These are phyloP conservation scores for Crotalaria pallida DNA, from an alignment of 306 rosid genomes.

Conservation along the genomic window DNA sequence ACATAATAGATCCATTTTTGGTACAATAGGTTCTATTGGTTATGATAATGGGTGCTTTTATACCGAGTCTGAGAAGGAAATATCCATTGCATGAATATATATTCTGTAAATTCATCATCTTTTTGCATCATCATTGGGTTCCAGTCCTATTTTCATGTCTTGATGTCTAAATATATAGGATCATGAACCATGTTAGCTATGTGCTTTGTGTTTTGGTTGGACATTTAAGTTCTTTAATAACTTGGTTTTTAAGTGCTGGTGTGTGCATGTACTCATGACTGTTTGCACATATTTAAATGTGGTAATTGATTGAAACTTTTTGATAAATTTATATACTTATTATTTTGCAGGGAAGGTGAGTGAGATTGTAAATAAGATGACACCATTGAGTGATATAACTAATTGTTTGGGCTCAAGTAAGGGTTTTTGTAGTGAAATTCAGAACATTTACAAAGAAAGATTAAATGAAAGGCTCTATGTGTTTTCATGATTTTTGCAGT, in stretches of 20 bases:
- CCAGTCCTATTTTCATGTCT: background rate
- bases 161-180: slow-evolving; percentile 2
- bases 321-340: background rate
- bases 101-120: slow-evolving; percentile 1
- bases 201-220: background rate
- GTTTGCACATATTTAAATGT: background rate
- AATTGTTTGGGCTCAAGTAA: too few relatives aligned
- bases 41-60: slow-evolving; percentile 98
- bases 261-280: background rate
- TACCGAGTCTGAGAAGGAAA: slow-evolving; percentile 86
- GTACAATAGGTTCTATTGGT: slow-evolving; percentile 79
- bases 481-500: background rate
- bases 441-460: background rate
- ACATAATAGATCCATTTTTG: slow-evolving; percentile 16
- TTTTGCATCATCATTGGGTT: background rate
- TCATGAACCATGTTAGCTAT: background rate
- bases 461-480: background rate
- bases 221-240: background rate
- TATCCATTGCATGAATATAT: slow-evolving; percentile 81
- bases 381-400: too few relatives aligned
- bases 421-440: too few relatives aligned
- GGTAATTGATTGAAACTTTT: background rate
- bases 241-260: background rate
- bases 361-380: too few relatives aligned
- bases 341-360: too few relatives aligned